Conservation (phyloP, 495 filamentous ascomycete genomes). For the Podospora pseudopauciseta region DNA sequence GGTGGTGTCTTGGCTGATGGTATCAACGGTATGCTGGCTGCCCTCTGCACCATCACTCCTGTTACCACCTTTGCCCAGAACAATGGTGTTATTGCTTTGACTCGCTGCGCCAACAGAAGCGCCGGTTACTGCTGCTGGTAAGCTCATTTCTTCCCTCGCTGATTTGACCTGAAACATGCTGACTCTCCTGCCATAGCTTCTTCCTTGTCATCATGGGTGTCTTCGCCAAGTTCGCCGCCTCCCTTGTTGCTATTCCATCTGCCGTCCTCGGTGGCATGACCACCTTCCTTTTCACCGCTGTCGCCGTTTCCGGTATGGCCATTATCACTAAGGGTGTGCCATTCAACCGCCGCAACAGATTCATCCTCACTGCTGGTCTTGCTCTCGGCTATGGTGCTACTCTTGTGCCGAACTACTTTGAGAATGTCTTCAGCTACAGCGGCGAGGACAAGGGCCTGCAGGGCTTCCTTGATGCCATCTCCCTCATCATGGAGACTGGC, state of each 20-base stretch:
- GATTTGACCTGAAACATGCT: not conserved
- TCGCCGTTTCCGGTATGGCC: conserved; percentile 80
- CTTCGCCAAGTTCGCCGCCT: conserved; percentile 90
- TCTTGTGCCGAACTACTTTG: conserved; percentile 74
- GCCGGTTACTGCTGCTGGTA: conserved; percentile 70
- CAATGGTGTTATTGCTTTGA: conserved; percentile 88
- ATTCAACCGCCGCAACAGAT: conserved; percentile 82
- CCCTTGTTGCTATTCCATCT: conserved; percentile 75
- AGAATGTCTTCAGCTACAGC: conserved; percentile 65
- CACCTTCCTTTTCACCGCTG: conserved; percentile 81
- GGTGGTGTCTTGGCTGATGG: conserved; percentile 85
- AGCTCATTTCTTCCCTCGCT: conserved; percentile 2
- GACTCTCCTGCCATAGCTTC: conserved; percentile 46
- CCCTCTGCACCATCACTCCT: conserved; percentile 78
- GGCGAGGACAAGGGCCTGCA: conserved; percentile 67
- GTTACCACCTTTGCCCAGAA: conserved; percentile 80
- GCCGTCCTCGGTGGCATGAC: conserved; percentile 90
- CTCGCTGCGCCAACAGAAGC: conserved; percentile 81
- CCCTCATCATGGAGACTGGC: conserved; percentile 75
- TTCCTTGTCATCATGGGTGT: conserved; percentile 87
- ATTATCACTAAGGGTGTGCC: conserved; percentile 70
- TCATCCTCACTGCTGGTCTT: conserved; percentile 78
- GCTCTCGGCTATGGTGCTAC: conserved; percentile 78
- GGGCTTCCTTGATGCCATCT: conserved; percentile 81
- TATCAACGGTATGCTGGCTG: conserved; percentile 75